Conservation (phyloP, 345 rosid genomes). For the Reutealis trisperma region DNA sequence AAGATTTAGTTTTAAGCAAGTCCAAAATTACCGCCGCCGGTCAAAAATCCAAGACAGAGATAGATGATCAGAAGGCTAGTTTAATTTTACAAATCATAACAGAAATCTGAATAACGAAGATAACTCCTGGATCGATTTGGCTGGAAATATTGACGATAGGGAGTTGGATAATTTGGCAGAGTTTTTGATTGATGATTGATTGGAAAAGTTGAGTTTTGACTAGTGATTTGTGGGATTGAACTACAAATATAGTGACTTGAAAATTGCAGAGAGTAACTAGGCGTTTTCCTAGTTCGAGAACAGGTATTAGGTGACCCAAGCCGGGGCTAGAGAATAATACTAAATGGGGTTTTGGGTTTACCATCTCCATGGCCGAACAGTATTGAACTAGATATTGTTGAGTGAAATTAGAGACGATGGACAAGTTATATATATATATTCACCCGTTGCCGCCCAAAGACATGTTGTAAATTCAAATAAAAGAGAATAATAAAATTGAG, state of each 20-base stretch:
- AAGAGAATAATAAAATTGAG: too few relatives aligned
- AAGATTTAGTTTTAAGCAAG: slow-evolving; percentile 52
- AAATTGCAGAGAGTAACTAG: slow-evolving; percentile 44
- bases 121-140: slow-evolving; percentile 24
- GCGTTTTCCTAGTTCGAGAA: slow-evolving; percentile 57
- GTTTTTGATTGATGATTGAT: slow-evolving; percentile 20
- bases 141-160: slow-evolving; percentile 42
- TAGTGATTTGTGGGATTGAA: slow-evolving; percentile 29
- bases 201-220: slow-evolving; percentile 33
- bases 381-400: too few relatives aligned
- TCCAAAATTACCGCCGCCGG: slow-evolving; percentile 55
- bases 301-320: slow-evolving; percentile 68
- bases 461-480: too few relatives aligned
- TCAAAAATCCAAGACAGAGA: slow-evolving; percentile 34
- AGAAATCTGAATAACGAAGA: slow-evolving; percentile 34
- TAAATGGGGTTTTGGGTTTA: slow-evolving; percentile 30
- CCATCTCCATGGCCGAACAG: background rate
- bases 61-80: slow-evolving; percentile 47
- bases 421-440: too few relatives aligned
- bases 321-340: slow-evolving; percentile 69
- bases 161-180: slow-evolving; percentile 36
- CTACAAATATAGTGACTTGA: slow-evolving; percentile 46
- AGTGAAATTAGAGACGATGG: too few relatives aligned
- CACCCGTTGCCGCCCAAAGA: too few relatives aligned
- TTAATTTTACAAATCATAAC: slow-evolving; percentile 41